These are phyloP conservation scores for Aspergillus wentii DNA, from an alignment of 495 filamentous ascomycete genomes.

Conservation along the genomic window DNA sequence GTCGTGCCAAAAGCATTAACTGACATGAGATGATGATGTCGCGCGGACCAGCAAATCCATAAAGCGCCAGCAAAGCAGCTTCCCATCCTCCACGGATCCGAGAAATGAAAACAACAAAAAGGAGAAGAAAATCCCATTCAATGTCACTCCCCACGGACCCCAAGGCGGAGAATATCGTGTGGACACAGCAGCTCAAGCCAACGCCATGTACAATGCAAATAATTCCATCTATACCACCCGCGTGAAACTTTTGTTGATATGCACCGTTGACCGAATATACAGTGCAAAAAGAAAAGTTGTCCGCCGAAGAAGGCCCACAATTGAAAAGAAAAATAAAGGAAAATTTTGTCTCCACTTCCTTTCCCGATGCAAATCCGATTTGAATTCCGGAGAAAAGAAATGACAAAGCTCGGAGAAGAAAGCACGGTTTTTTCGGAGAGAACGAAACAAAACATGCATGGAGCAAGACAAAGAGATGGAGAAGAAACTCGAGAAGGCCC, in stretches of 20 bases:
- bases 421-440: constrained; percentile 18
- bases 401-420: constrained; percentile 29
- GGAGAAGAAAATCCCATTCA: constrained; percentile 29
- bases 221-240: constrained; percentile 28
- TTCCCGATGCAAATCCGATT: too few species aligned
- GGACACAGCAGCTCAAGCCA: constrained; percentile 46
- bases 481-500: constrained; percentile 34
- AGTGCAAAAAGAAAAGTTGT: constrained; percentile 13
- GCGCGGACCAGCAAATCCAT: constrained; percentile 24
- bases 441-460: constrained; percentile 22
- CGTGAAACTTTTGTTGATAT: constrained; percentile 17
- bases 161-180: constrained; percentile 32
- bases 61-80: constrained; percentile 33
- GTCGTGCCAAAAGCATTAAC: constrained; percentile 18
- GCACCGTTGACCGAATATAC: constrained; percentile 15
- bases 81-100: constrained; percentile 39
- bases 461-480: constrained; percentile 20
- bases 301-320: constrained; percentile 18
- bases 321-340: constrained; percentile 1
- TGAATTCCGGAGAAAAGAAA: constrained; percentile 3
- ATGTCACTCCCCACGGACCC: constrained; percentile 34
- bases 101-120: constrained; percentile 33
- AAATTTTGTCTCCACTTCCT: too few species aligned
- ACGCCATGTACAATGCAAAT: constrained; percentile 48
- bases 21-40: constrained; percentile 23